Evolutionary conservation across 352 stramenopile genomes (phyloP).

Genomic region (Peronospora destructor): DNA sequence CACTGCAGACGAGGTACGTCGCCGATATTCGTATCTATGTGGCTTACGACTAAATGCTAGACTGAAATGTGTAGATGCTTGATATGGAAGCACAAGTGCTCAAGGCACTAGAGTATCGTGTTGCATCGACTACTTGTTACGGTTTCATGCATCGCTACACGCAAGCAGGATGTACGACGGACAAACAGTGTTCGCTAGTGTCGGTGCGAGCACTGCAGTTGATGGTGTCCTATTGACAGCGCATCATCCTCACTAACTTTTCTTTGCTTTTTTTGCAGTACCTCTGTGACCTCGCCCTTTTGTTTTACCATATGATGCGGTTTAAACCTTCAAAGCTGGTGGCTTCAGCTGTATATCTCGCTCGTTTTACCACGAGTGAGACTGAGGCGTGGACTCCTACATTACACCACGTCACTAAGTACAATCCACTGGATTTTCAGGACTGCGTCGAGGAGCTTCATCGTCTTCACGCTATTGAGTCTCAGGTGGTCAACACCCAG

Average conservation of each 20-base stretch:
- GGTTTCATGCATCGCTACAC: slow-evolving; percentile 65
- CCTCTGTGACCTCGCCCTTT: slow-evolving; percentile 60
- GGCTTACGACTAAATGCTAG: slow-evolving; percentile 5
- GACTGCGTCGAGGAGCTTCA: slow-evolving; percentile 62
- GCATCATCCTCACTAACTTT: slow-evolving; percentile 1
- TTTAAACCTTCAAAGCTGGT: slow-evolving; percentile 67
- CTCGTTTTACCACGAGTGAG: slow-evolving; percentile 58
- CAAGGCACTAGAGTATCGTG: slow-evolving; percentile 63
- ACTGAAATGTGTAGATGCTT: slow-evolving; percentile 46
- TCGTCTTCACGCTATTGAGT: slow-evolving; percentile 52
- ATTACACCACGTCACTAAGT: slow-evolving; percentile 71
- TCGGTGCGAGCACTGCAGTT: slow-evolving; percentile 29
- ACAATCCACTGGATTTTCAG: slow-evolving; percentile 61
- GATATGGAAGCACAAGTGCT: slow-evolving; percentile 78
- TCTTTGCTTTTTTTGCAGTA: slow-evolving; percentile 35
- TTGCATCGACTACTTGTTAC: slow-evolving; percentile 71
- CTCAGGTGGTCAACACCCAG: slow-evolving; percentile 50
- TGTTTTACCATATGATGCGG: slow-evolving; percentile 70
- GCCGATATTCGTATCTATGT: background rate
- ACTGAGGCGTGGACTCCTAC: slow-evolving; percentile 67
- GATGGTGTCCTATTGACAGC: background rate
- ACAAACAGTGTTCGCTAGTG: slow-evolving; percentile 55
- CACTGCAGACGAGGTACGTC: slow-evolving; percentile 62
- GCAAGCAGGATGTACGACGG: slow-evolving; percentile 43
- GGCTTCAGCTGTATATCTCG: slow-evolving; percentile 67